phyloP scores from a whole-genome alignment of 805 yeast genomes.

The Pichia exigua region DNA sequence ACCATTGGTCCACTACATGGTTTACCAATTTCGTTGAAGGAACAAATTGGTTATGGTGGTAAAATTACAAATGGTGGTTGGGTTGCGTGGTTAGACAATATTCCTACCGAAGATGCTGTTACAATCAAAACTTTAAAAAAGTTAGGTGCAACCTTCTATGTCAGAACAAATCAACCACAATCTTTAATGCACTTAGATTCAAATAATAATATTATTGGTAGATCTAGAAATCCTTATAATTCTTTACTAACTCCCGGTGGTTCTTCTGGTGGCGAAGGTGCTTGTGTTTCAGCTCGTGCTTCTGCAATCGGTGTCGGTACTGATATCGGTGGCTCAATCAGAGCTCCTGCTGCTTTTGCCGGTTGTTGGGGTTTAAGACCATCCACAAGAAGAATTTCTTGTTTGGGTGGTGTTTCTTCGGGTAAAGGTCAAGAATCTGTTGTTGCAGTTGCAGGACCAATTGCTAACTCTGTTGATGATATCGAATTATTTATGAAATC shows the following conservation, averaged over 20 bases:
- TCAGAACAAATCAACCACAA: conserved; percentile 64
- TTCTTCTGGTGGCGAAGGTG: conserved; percentile 70
- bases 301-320: conserved; percentile 54
- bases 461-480: conserved; percentile 58
- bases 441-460: conserved; percentile 60
- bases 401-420: conserved; percentile 41
- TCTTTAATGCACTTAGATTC: conserved; percentile 64
- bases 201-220: conserved; percentile 50
- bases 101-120: conserved; percentile 39
- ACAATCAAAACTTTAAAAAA: conserved; percentile 40
- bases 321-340: conserved; percentile 66
- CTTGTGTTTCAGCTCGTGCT: conserved; percentile 49
- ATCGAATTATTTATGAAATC: conserved; percentile 59
- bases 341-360: conserved; percentile 60
- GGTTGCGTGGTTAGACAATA: conserved; percentile 42
- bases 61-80: conserved; percentile 53
- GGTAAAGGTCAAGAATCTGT: conserved; percentile 62
- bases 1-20: conserved; percentile 64
- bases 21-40: conserved; percentile 60
- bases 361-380: conserved; percentile 61
- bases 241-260: conserved; percentile 58
- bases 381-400: conserved; percentile 45
- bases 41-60: conserved; percentile 49
- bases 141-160: conserved; percentile 55
- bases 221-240: conserved; percentile 52